Percentiles rank a stretch among this genome's conserved stretches.
phyloP scores from a whole-genome alignment of 305 asterid genomes.

The Fraxinus angustifolia region DNA sequence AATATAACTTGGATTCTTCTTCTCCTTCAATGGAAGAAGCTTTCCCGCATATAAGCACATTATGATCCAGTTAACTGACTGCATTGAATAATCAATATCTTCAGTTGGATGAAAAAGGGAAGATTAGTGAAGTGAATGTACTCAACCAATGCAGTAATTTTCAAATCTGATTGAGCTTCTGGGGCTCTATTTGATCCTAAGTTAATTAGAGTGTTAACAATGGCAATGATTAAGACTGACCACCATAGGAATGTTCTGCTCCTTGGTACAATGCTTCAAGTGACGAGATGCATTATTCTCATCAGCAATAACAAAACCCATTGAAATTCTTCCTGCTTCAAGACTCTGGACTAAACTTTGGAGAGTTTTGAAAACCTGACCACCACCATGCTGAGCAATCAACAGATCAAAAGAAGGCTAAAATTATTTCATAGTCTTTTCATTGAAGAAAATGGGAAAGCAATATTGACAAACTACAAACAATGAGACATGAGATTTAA shows the following conservation, averaged over 20 bases:
- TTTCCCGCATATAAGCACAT: conserved; percentile 64
- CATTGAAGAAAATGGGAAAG: conserved; percentile 10
- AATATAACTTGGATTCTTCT: conserved; percentile 21
- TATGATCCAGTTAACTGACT: conserved; percentile 69
- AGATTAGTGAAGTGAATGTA: not conserved
- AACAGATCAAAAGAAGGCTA: conserved; percentile 22
- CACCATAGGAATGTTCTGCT: conserved; percentile 54
- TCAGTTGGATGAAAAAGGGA: conserved; percentile 14
- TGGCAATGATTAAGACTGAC: conserved; percentile 38
- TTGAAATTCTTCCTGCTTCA: conserved; percentile 50
- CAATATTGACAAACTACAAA: conserved; percentile 8
- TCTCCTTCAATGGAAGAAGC: conserved; percentile 54
- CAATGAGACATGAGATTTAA: not conserved
- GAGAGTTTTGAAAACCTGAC: conserved; percentile 65
- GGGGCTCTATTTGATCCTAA: conserved; percentile 1
- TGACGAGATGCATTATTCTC: conserved; percentile 60
- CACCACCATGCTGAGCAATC: conserved; percentile 69
- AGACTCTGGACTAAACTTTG: conserved; percentile 54
- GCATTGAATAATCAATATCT: conserved; percentile 30
- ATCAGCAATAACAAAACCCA: conserved; percentile 54
- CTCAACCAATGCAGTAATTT: not conserved
- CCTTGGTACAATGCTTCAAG: conserved; percentile 68
- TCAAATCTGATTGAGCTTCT: not conserved
- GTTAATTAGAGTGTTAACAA: conserved; percentile 5
- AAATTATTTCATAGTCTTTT: conserved; percentile 1